Base-by-base conservation (phyloP, 176 grass and related monocot genomes). In the Ananas comosus region DNA sequence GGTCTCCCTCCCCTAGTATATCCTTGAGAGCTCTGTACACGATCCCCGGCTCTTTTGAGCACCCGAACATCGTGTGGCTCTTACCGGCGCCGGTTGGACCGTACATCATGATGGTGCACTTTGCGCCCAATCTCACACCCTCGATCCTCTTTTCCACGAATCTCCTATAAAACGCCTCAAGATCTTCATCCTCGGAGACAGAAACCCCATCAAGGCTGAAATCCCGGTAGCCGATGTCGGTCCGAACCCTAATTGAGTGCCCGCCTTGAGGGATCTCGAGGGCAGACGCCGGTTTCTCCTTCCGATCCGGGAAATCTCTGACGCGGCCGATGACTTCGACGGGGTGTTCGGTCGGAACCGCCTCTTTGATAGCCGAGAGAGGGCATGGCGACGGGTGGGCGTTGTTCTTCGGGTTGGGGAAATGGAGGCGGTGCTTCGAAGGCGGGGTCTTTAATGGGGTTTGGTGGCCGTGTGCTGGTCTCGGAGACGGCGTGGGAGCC, bases 101-200 rank as follows among this genome's bases (percentile, higher is more conserved):
- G 71, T 96, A 96, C 33, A 96, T 87, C 93, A 96, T 92, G 67
- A 90, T 81, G 49, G 86, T 96, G 86, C 93, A 96, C 69, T 96
- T 96, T 11, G 89, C 86, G 0, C 93, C 93, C 3, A 90, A 47
- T 11, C 93, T 72, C 33, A 96, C 89, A 17, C 83, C 88, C 68
- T 85, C 65, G 18, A 92, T 83, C 64, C 93, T 48, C 4, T 86
- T 81, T 23, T 75, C 49, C 21, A 96, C 93, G 73, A 96, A 96
- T 1, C 85, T 78, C 48, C 80, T 74, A 81, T 96, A 96, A 73
- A 96, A 96, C 0, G 47, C 79, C 58, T 91, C 88, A 3, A 96
- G 79, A 27, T 85, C 78, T 71, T 96, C 93, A 0, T 78, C 72
- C 25, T 87, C 93, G 25, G 93, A 87, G 18, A 96, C 76, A 0